Conservation (phyloP, 73 alveolate genomes). For the Tetrahymena thermophila region DNA sequence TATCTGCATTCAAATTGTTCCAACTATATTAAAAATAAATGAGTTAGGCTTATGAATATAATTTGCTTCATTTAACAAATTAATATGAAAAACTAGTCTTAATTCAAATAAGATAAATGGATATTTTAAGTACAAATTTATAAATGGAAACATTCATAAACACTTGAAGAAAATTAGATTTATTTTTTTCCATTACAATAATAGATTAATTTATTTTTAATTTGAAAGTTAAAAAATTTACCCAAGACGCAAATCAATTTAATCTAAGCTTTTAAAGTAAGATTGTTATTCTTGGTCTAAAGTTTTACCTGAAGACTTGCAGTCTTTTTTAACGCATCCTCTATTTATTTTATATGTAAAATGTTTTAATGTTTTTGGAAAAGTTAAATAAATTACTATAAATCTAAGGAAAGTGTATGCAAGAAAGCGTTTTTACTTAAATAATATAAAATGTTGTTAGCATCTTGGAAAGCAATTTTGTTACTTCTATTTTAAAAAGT, state of each 20-base stretch:
- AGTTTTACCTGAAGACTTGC: neutral
- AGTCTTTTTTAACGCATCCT: neutral
- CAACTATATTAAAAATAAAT: neutral
- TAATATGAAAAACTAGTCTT: too few species aligned
- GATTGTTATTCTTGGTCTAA: neutral
- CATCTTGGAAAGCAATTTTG: neutral
- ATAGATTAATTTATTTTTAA: too few species aligned
- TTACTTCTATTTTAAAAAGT: neutral
- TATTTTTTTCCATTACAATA: too few species aligned
- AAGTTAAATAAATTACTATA: neutral
- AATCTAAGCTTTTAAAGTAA: neutral
- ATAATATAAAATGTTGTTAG: neutral
- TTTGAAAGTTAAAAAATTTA: neutral
- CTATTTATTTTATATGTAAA: neutral
- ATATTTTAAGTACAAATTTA: too few species aligned
- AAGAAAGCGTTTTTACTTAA: neutral
- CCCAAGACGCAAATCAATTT: neutral
- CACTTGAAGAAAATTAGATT: too few species aligned
- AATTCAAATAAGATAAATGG: too few species aligned
- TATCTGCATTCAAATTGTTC: neutral
- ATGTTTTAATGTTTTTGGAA: neutral
- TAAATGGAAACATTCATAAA: too few species aligned
- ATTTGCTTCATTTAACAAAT: neutral
- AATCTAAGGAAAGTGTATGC: neutral
- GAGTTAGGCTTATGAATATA: neutral